Base-by-base conservation (phyloP, 2,329 filamentous ascomycete species). In the Pseudogymnoascus sp. region DNA sequence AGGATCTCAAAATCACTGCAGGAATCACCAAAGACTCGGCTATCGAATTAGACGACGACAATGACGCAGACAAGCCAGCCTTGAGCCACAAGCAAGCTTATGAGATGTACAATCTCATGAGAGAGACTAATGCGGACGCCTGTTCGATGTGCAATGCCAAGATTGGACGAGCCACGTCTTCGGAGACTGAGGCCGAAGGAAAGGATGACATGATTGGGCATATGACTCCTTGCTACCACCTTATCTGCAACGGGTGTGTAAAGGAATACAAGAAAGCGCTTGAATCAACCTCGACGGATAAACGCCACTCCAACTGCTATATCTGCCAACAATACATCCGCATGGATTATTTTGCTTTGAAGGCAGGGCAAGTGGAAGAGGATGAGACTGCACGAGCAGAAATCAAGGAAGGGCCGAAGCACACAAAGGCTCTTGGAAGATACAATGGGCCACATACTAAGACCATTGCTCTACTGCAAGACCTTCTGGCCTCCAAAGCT, bases 401-500 rank as follows among this genome's bases (percentile, higher is more conserved):
- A 50, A 47, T 63, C 18, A 72, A 70, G 39, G 66, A 69, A 14
- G 65, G 64, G 9, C 69, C 76, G 1, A 86, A 82, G 64, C 77
- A 80, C 12, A 81, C 81, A 57, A 88, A 86, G 69, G 78, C 79
- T 57, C 69, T 87, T 9, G 84, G 84, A 22, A 83, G 79, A 43
- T 99, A 97, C 71, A 81, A 81, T 43, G 92, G 92, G 0, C 93
- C 93, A 0, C 92, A 96, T 70, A 96, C 92, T 4, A 99, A 99
- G 77, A 96, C 94, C 0, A 86, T 83, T 62, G 91, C 90, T 1
- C 78, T 99, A 2, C 71, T 99, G 0, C 78, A 86, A n/a, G 86
- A 90, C 64, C 81, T 99, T 6, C 74, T 88, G 1, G 78, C 80
- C 58, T 84, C 85, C 59, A 84, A 85, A 62, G 78, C 78, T 0